Conservation (phyloP, 345 rosid genomes). For the Eucalyptus albens region DNA sequence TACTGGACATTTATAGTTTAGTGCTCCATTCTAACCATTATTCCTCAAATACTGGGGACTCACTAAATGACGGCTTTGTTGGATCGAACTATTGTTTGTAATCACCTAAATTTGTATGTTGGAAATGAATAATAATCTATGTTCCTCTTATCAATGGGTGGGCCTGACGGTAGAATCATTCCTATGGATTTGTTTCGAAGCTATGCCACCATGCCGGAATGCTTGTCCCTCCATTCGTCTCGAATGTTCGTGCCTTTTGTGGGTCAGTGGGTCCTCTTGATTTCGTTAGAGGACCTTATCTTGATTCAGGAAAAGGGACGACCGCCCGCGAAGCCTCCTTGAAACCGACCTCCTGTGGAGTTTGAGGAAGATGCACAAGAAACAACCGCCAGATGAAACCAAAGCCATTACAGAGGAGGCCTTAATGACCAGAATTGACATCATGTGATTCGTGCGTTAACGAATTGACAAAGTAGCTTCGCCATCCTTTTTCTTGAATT, state of each 20-base stretch:
- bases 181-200: not conserved
- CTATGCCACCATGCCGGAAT: not conserved
- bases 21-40: not conserved
- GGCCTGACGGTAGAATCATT: not conserved
- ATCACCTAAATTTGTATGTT: not conserved
- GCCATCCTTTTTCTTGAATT: not conserved
- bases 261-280: not conserved
- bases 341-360: not conserved
- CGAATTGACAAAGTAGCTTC: not conserved
- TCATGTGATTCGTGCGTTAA: not conserved
- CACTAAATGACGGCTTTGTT: not conserved
- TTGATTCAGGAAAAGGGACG: not conserved
- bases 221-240: not conserved
- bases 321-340: not conserved
- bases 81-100: not conserved
- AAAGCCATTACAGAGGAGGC: fast-evolving
- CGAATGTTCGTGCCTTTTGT: not conserved
- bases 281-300: not conserved
- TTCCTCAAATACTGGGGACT: not conserved
- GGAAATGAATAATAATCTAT: not conserved
- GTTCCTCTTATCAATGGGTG: not conserved
- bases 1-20: not conserved
- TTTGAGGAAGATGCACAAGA: not conserved
- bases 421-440: not conserved
- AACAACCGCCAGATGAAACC: not conserved